These are phyloP conservation scores for Pyrus bretschneideri DNA, from an alignment of 306 rosid genomes.

Conservation along the genomic window DNA sequence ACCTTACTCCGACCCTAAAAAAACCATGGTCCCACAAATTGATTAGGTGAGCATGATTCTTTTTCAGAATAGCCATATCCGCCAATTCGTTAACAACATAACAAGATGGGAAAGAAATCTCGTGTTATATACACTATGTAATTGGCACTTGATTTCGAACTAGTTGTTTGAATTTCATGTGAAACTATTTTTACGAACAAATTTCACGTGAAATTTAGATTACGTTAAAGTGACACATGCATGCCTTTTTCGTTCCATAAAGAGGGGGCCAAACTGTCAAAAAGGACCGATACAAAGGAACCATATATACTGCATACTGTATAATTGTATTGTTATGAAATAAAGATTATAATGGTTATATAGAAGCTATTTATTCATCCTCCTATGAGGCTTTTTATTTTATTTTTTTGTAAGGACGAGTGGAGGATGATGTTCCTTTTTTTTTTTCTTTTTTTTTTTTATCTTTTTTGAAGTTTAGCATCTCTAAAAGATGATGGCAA, in stretches of 20 bases:
- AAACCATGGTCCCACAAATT: too few species aligned
- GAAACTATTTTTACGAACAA: neutral
- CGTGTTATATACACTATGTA: neutral
- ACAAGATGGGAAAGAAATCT: neutral
- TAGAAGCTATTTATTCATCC: too few species aligned
- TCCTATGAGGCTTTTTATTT: too few species aligned
- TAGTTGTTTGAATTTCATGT: neutral
- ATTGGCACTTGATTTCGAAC: neutral
- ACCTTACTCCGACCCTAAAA: too few species aligned
- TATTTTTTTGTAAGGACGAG: too few species aligned
- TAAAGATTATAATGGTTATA: too few species aligned
- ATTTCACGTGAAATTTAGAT: neutral
- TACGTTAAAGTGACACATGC: neutral
- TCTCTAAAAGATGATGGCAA: too few species aligned
- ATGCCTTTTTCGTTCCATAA: neutral
- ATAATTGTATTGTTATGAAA: too few species aligned
- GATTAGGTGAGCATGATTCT: neutral
- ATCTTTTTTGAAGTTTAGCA: too few species aligned
- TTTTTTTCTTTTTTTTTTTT: too few species aligned
- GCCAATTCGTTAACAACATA: neutral
- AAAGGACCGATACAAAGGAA: neutral
- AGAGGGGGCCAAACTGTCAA: neutral
- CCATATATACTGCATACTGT: neutral
- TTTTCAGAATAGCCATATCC: neutral
- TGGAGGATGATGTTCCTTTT: too few species aligned